A percentile compares a stretch with the other conserved stretches of the same genome.
phyloP scores from a whole-genome alignment of 2,329 filamentous ascomycete species.

The Trichophaea hybrida region DNA sequence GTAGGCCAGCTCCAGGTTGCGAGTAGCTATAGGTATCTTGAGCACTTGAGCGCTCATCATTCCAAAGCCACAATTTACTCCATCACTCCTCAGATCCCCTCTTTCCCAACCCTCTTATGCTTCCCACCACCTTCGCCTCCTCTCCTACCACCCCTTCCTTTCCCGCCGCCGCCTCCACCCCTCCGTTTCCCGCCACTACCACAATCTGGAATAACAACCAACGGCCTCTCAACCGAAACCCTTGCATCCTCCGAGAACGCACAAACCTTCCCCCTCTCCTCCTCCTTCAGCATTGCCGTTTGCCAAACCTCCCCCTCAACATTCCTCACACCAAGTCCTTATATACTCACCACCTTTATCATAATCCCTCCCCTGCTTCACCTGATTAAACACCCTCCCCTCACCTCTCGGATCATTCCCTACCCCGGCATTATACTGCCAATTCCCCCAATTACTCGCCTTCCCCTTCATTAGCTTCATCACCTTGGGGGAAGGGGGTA shows the following conservation, averaged over 20 bases:
- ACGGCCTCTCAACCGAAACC: slow-evolving; percentile 6
- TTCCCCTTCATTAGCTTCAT: slow-evolving; percentile 21
- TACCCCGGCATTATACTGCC: slow-evolving; percentile 68
- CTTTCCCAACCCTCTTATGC: background rate
- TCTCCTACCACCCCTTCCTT: background rate
- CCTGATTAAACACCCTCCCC: slow-evolving; percentile 62
- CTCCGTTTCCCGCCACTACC: background rate
- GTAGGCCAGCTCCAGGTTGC: no score
- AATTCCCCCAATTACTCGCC: slow-evolving; percentile 61
- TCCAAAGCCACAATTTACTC: no score
- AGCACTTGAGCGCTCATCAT: no score
- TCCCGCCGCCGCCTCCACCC: background rate
- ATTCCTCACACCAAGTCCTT: slow-evolving; percentile 50
- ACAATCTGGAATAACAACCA: slow-evolving; percentile 4
- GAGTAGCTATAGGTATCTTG: no score
- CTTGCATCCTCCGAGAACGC: slow-evolving; percentile 4
- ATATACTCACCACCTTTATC: slow-evolving; percentile 56
- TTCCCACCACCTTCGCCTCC: slow-evolving; percentile 9
- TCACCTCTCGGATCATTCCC: slow-evolving; percentile 64
- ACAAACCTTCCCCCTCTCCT: slow-evolving; percentile 6
- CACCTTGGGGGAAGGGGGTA: no score
- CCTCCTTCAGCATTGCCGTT: slow-evolving; percentile 33
- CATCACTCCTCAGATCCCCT: background rate
- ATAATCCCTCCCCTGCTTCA: slow-evolving; percentile 68
- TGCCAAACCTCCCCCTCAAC: slow-evolving; percentile 28